Evolutionary conservation across 768 basidiomycete species (phyloP).

Genomic region (Suillus subluteus): DNA sequence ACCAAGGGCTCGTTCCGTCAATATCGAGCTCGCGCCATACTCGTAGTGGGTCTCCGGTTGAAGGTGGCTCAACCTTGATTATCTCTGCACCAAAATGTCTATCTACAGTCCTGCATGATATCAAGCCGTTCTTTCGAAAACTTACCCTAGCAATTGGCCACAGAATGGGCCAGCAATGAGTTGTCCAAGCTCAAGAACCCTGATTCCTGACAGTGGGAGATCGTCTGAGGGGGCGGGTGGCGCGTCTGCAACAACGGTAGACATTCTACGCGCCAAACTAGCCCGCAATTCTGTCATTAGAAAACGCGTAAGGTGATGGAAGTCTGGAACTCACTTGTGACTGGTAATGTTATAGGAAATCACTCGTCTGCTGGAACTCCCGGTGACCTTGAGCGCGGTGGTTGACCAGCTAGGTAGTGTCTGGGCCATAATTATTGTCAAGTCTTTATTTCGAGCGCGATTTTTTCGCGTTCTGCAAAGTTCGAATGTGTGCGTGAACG

Average conservation of each 20-base stretch:
- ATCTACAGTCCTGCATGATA: conserved; percentile 3
- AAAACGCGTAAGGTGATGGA: background rate
- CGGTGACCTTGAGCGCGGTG: background rate
- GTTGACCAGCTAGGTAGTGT: background rate
- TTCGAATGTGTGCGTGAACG: background rate
- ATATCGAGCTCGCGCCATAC: conserved; percentile 73
- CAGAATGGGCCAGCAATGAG: conserved; percentile 76
- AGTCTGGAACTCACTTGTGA: background rate
- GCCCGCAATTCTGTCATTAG: background rate
- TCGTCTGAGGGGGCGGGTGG: conserved; percentile 24
- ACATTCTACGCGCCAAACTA: background rate
- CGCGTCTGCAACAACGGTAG: background rate
- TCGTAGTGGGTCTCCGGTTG: conserved; percentile 65
- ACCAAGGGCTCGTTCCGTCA: conserved; percentile 77
- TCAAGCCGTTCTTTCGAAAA: background rate
- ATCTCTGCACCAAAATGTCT: conserved; percentile 76
- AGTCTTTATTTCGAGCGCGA: too few relatives aligned
- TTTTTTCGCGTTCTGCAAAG: background rate
- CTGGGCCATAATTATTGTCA: background rate
- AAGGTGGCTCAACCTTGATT: conserved; percentile 72
- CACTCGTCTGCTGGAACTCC: background rate
- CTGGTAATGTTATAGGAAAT: background rate
- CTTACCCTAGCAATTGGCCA: conserved; percentile 71
- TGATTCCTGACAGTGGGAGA: conserved; percentile 64
- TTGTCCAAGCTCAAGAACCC: conserved; percentile 71